Evolutionary conservation across 257 asterid genomes (phyloP).

Genomic region (Solanum verrucosum): DNA sequence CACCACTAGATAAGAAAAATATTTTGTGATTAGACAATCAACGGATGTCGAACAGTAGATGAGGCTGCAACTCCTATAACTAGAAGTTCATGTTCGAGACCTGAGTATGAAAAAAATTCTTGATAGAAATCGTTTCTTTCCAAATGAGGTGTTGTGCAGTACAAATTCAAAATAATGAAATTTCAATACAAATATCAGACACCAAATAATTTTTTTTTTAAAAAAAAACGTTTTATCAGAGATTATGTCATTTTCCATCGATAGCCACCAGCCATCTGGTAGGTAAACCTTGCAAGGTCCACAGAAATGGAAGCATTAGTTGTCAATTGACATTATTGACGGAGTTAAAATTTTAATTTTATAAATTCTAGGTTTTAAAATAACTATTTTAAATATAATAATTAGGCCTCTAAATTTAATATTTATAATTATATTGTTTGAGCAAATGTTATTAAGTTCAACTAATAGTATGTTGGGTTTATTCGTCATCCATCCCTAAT

Average conservation of each 20-base stretch:
- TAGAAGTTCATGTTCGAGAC: accelerated
- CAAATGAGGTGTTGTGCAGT: accelerated
- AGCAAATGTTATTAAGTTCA: neutral
- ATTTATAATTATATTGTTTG: neutral
- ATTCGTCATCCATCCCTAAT: neutral
- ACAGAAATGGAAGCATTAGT: neutral
- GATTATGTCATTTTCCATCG: too few species aligned
- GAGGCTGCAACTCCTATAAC: accelerated
- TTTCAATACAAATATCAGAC: accelerated
- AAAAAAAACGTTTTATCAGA: too few species aligned
- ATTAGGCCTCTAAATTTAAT: neutral
- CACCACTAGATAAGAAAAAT: accelerated
- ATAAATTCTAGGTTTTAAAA: too few species aligned
- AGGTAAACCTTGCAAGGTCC: neutral
- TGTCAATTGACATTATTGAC: neutral
- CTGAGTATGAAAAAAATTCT: too few species aligned
- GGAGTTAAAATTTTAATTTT: too few species aligned
- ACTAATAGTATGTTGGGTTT: neutral
- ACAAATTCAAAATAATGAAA: too few species aligned
- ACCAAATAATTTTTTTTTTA: too few species aligned
- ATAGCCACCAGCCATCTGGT: neutral
- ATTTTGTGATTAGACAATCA: too few species aligned
- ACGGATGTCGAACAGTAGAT: accelerated
- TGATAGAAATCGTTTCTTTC: too few species aligned
- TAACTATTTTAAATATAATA: too few species aligned